Base-by-base conservation (phyloP, 169 alveolate species). In the Perkinsus marinus region DNA sequence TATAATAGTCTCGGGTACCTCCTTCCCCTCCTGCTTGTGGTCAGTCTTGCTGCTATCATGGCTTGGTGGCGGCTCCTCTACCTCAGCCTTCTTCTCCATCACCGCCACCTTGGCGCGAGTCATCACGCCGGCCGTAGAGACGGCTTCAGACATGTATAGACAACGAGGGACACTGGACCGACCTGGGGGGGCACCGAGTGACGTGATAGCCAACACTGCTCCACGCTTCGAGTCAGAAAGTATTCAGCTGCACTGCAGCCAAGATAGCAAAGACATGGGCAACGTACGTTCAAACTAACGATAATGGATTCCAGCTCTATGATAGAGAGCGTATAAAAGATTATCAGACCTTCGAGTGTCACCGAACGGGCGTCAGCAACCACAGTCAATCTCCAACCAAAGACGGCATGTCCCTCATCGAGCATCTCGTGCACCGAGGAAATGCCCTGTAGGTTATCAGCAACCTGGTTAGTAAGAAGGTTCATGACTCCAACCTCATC, bases 291-390 rank as follows among this genome's bases (percentile, higher is more conserved):
- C 10, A 3, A 41, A 41, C 46, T 41, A 41, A 10, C 46, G 10
- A n/a, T 10, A 41, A 41, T 6, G 10, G 10, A 41, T 6, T 41
- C 46, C 46, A 41, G 10, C 46, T 41, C 10, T 3, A 41, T 10
- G 46, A 41, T 41, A 10, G 46, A 3, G 10, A 41, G 3, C 46
- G 3, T 16, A 57, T 5, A 13, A 57, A 13, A 57, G 7, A 2
- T n/a, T n/a, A 13, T 26, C 34, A 16, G 34, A 2, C 79, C 22
- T 26, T 13, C n/a, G n/a, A 39, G 97, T 97, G 92, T 93, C 98
- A 97, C 26, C 98, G 97, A 2, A 97, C 98, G 37, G 98, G 98
- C 37, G 97, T 96, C 90, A 47, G 39, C 38, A 96, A 95, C 68
- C 92, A 90, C 13, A 96, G 90, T 34, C 93, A 93, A 69, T 95